These are phyloP conservation scores for Nakaseomyces bracarensis DNA, from an alignment of 1,139 yeast species.

Conservation along the genomic window DNA sequence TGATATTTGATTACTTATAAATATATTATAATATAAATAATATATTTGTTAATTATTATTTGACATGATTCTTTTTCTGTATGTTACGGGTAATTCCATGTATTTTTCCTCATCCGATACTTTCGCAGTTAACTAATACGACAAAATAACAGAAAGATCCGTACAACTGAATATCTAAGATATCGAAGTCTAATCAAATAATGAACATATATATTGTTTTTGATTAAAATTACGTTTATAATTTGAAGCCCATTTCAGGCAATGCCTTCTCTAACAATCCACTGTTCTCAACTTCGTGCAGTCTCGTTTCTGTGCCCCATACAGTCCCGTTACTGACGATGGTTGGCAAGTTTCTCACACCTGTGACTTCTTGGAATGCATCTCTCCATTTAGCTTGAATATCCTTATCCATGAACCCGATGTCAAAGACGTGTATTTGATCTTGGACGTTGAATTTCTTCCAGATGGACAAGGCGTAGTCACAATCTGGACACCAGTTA, in stretches of 20 bases:
- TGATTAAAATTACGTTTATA: background rate
- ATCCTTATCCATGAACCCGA: slow-evolving; percentile 44
- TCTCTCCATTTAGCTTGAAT: slow-evolving; percentile 51
- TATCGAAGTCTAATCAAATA: too few relatives aligned
- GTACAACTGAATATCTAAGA: too few relatives aligned
- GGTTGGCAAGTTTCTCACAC: slow-evolving; percentile 67
- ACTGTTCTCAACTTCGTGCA: slow-evolving; percentile 39
- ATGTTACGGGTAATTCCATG: too few relatives aligned
- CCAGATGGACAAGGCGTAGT: slow-evolving; percentile 50
- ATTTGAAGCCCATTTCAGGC: slow-evolving; percentile 33
- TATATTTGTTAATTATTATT: too few relatives aligned
- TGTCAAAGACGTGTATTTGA: slow-evolving; percentile 49
- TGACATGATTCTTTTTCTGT: too few relatives aligned
- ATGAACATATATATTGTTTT: too few relatives aligned
- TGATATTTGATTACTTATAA: too few relatives aligned
- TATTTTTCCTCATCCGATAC: too few relatives aligned
- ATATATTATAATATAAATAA: too few relatives aligned
- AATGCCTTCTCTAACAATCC: slow-evolving; percentile 40
- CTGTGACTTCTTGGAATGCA: slow-evolving; percentile 53
- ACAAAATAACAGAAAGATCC: too few relatives aligned
- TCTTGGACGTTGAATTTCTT: slow-evolving; percentile 41
- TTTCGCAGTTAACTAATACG: too few relatives aligned
- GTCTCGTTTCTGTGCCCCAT: slow-evolving; percentile 51
- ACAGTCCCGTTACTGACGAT: slow-evolving; percentile 55
- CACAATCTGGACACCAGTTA: slow-evolving; percentile 75